Percentiles rank a stretch among this genome's conserved stretches.
phyloP scores from a whole-genome alignment of 1,139 yeast genomes.

The Candida dubliniensis region DNA sequence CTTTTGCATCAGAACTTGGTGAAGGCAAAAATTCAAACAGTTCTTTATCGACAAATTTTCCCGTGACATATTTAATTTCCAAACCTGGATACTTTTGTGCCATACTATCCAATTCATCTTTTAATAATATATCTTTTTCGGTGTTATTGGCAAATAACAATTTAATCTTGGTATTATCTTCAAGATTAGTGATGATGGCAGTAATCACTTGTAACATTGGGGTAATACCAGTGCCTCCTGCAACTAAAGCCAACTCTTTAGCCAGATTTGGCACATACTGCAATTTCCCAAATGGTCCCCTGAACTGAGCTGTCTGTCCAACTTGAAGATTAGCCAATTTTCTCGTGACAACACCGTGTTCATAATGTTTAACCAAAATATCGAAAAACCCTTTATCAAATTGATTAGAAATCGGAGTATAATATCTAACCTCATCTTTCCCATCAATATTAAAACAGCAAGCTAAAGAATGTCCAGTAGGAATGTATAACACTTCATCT shows the following conservation, averaged over 20 bases:
- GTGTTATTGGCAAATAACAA: conserved; percentile 72
- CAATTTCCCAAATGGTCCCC: conserved; percentile 79
- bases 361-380: conserved; percentile 70
- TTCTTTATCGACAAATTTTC: neutral
- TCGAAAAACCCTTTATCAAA: conserved; percentile 73
- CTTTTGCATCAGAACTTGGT: conserved; percentile 47
- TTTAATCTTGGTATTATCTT: conserved; percentile 58
- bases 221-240: conserved; percentile 85
- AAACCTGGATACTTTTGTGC: conserved; percentile 61
- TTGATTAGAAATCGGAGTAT: conserved; percentile 72
- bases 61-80: conserved; percentile 33
- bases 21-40: conserved; percentile 1
- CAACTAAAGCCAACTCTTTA: conserved; percentile 63
- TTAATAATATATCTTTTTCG: conserved; percentile 68
- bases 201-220: conserved; percentile 72
- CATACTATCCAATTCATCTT: conserved; percentile 68
- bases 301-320: conserved; percentile 67
- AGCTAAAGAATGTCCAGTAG: conserved; percentile 77
- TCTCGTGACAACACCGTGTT: conserved; percentile 65
- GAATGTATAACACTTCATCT: conserved; percentile 61
- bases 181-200: conserved; percentile 64
- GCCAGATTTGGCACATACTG: conserved; percentile 60
- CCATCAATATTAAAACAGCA: conserved; percentile 57
- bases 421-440: conserved; percentile 63
- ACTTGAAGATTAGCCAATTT: conserved; percentile 60